Evolutionary conservation across 345 rosid species (phyloP), one percentile per base, ranked within the genome.

Genomic region (Draba incana): DNA sequence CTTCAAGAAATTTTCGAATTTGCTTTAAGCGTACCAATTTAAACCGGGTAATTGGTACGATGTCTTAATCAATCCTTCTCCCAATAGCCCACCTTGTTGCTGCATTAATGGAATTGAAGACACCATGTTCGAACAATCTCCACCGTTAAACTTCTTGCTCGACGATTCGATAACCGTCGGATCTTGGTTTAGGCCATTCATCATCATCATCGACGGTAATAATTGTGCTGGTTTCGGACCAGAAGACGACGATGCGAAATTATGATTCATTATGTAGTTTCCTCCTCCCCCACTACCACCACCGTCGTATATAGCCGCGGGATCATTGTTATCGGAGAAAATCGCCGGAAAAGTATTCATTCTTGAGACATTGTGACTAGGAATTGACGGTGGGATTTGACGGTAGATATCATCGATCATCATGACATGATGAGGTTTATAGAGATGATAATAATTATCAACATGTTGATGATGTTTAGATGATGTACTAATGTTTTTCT

Each of bases 21-120:
- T 20, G 20, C 20, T 20, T 20, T 62, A 89, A 53, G 90, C 60
- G 74, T 79, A 86, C 97, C 98, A 89, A 77, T 88, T 92, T 68
- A 89, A 69, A 56, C 92, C 92, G 5, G 87, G 45, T 46, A 84
- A 71, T 61, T 88, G 93, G 64, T 78, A 84, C 6, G 85, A 75
- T 24, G 82, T 81, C 67, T 84, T 79, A 48, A 77, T 79, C 39
- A 77, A 51, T 13, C 80, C 84, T 38, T 90, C 90, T 3, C 84
- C 82, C 10, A 82, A 11, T 16, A 85, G 62, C 54, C 88, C 94
- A 72, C 59, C 41, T 72, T 71, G 75, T 37, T 57, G 71, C 39
- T 58, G 77, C 66, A 73, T 57, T 50, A 58, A 33, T 43, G 68
- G 12, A 62, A 67, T 11, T 20, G 71, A 6, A 20, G 44, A 28